Evolutionary conservation across 169 alveolate species (phyloP).

Genomic region (Eimeria mitis): DNA sequence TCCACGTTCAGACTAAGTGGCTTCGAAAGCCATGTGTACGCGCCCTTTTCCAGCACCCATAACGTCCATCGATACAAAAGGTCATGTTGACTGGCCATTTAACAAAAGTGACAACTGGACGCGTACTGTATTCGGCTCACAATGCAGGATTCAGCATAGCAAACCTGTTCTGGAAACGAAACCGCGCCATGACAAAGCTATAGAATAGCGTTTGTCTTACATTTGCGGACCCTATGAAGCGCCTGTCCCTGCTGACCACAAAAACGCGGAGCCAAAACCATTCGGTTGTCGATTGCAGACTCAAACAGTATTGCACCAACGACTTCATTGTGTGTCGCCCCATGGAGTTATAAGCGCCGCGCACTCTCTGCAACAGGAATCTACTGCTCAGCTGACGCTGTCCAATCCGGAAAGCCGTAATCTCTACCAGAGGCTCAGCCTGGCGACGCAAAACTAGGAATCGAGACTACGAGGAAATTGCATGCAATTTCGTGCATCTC

Average conservation of each 20-base stretch:
- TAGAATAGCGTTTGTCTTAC: not conserved
- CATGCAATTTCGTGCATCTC: not conserved
- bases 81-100: not conserved
- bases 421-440: too few relatives aligned
- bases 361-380: not conserved
- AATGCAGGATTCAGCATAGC: not conserved
- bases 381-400: not conserved
- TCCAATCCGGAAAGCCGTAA: not conserved
- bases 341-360: not conserved
- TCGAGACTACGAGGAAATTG: not conserved
- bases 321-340: not conserved
- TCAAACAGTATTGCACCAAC: not conserved
- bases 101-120: not conserved
- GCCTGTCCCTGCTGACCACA: too few relatives aligned
- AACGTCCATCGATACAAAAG: not conserved
- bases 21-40: not conserved
- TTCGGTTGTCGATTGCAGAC: not conserved
- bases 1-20: not conserved
- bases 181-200: not conserved
- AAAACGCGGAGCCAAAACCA: not conserved
- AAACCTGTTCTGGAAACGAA: not conserved
- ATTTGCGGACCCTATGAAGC: too few relatives aligned
- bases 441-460: too few relatives aligned
- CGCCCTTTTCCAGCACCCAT: not conserved
- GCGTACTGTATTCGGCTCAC: not conserved